phyloP scores from a whole-genome alignment of 2,329 filamentous ascomycete genomes.

The Taxawa tesnikishii region DNA sequence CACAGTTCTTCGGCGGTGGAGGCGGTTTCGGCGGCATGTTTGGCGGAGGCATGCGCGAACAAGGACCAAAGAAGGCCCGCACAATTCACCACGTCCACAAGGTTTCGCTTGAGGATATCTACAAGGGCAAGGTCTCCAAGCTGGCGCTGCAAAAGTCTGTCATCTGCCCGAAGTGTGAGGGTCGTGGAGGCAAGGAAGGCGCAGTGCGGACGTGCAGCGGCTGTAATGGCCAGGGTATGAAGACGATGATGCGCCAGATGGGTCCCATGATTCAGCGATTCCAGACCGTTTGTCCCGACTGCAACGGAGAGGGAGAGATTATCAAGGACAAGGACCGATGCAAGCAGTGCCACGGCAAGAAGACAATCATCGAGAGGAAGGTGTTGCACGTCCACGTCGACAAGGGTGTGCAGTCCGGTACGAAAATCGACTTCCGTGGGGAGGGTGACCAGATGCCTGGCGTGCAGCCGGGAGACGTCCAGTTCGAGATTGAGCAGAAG shows the following conservation, averaged over 20 bases:
- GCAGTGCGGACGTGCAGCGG: conserved; percentile 87
- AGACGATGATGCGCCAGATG: conserved; percentile 99
- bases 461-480: conserved; percentile 85
- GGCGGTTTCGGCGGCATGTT: conserved; percentile 66
- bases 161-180: conserved; percentile 90
- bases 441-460: conserved; percentile 95
- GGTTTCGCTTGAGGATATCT: conserved; percentile 94
- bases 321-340: conserved; percentile 96
- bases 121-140: conserved; percentile 95
- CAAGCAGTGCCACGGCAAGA: conserved; percentile 94
- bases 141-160: conserved; percentile 93
- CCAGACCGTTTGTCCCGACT: conserved; percentile 98
- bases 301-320: conserved; percentile 91
- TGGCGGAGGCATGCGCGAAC: conserved; percentile 63
- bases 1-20: conserved; percentile 79
- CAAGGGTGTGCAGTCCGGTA: conserved; percentile 81
- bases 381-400: conserved; percentile 97
- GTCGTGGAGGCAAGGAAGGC: conserved; percentile 90
- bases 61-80: conserved; percentile 79
- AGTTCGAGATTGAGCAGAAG: conserved; percentile 99
- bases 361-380: conserved; percentile 94
- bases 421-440: conserved; percentile 93
- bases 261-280: conserved; percentile 99
- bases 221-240: conserved; percentile 93
- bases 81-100: conserved; percentile 98